Percentiles rank a stretch among this genome's conserved stretches.
Evolutionary conservation across 306 rosid genomes (phyloP).

Genomic region (Cicer yamashitae): DNA sequence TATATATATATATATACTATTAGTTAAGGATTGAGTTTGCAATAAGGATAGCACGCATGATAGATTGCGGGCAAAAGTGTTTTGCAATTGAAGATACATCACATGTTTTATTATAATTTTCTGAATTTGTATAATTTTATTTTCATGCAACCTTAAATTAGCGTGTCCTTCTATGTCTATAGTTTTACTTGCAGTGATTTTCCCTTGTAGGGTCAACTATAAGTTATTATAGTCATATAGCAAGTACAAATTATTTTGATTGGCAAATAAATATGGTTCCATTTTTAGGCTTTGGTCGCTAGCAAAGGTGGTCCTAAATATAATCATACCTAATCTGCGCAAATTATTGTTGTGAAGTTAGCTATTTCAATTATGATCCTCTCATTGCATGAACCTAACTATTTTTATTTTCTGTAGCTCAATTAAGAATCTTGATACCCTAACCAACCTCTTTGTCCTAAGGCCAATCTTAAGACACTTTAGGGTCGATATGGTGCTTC

Average conservation of each 20-base stretch:
- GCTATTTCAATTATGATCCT: conserved; percentile 39
- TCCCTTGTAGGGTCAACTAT: background rate
- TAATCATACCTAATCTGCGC: conserved; percentile 28
- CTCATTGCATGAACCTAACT: conserved; percentile 43
- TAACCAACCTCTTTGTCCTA: background rate
- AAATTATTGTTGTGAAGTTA: conserved; percentile 47
- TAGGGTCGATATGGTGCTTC: too few species aligned
- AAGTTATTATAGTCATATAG: background rate
- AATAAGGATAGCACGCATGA: background rate
- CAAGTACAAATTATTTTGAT: conserved; percentile 6
- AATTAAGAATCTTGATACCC: conserved; percentile 39
- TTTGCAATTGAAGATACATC: conserved; percentile 2
- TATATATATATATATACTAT: background rate
- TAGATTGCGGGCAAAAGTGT: background rate
- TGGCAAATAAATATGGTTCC: conserved; percentile 11
- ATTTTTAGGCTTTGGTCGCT: conserved; percentile 40
- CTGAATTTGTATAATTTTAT: background rate
- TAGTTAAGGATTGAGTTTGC: background rate
- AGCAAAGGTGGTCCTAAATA: conserved; percentile 30
- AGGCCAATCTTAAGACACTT: background rate
- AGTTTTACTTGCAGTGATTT: background rate
- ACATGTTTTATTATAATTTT: background rate
- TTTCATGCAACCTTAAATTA: background rate
- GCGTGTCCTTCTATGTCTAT: background rate
- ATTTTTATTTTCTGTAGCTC: conserved; percentile 37